Evolutionary conservation across 1,284 basidiomycete genomes (phyloP), one percentile per base, ranked within the genome.

Genomic region (Ustilago hordei): DNA sequence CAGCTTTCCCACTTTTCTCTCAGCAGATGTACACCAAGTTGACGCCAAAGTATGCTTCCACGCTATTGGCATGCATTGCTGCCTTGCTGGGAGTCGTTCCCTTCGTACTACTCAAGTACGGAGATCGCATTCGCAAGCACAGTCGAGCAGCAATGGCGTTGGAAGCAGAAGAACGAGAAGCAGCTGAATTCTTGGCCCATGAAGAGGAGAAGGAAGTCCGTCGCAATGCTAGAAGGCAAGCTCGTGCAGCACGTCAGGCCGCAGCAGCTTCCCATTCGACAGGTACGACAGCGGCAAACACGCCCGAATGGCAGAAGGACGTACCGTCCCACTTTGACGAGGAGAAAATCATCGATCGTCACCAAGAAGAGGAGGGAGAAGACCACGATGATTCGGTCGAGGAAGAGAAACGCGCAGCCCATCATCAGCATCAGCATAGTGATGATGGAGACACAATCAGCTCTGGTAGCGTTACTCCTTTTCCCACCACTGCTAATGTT

Each of bases 101-200:
- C 0, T 86, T 85, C 43, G 64, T 83, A 8, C 73, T 86, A 38
- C 60, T 84, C 41, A 60, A 55, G 31, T 85, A 71, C 47, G 85
- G 85, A 6, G 77, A 68, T n/a, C 58, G 52, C 2, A 84, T 86
- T 23, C 60, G 85, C 7, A 69, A 60, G 23, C 54, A 60, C 7
- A 67, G 61, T 36, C 41, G 69, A 1, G 82, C 82, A 3, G 82
- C 81, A 8, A 60, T 74, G 56, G 80, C 72, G 35, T 41, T 81
- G 50, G 62, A 74, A 58, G 23, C 53, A n/a, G 77, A 82, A 53
- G 80, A 80, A 39, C 55, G 60, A 53, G 63, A 76, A 47, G 60
- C 55, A n/a, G 55, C 52, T 8, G 70, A 74, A 31, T 71, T 69
- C n/a, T 45, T 50, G 23, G 45, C 50, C 15, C 35, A 55, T 28